Base-by-base conservation (phyloP, 179 eudicot species). In the Silene noctiflora region DNA sequence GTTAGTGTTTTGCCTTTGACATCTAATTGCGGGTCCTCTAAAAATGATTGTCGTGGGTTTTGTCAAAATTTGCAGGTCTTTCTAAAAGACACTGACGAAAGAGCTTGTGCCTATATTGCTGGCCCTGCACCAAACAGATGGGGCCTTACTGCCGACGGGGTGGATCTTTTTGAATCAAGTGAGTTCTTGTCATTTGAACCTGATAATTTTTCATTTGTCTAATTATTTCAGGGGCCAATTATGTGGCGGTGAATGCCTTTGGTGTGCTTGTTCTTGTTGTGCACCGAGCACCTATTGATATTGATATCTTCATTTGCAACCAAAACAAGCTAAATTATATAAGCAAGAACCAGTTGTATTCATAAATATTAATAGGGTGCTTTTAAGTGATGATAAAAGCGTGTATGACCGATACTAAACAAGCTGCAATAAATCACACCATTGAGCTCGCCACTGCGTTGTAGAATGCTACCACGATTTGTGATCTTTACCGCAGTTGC, bases 41-140 rank as follows among this genome's bases (percentile, higher is more conserved):
- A 8, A 63, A 24, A 17, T 46, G 35, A 35, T 29, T 75, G 14
- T 42, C 72, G 14, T 12, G 69, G 33, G 10, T 66, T 17, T 56
- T 31, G 6, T 73, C 29, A 61, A 63, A 67, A 17, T 81, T 77
- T 56, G 27, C 87, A 96, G 99, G 96, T 96, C 71, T 89, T 88
- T 82, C 74, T 96, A 75, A 94, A 91, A 85, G 99, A 96, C 85
- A 96, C 99, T 17, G 99, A 96, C 84, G 99, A 96, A 87, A 87
- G 99, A 85, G 99, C 99, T 42, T 94, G 99, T 84, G 99, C 99
- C 29, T 96, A 91, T 78, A 94, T 94, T 78, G 99, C 99, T 12
- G 99, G 99, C 59, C 99, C 98, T 78, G 98, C 98, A 63, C 99
- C 99, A 53, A 96, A 94, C 72, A 87, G 99, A 62, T 96, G 99